Evolutionary conservation across 495 filamentous ascomycete species (phyloP), one percentile per base, ranked within the genome.

Genomic region (Aspergillus biplanus): DNA sequence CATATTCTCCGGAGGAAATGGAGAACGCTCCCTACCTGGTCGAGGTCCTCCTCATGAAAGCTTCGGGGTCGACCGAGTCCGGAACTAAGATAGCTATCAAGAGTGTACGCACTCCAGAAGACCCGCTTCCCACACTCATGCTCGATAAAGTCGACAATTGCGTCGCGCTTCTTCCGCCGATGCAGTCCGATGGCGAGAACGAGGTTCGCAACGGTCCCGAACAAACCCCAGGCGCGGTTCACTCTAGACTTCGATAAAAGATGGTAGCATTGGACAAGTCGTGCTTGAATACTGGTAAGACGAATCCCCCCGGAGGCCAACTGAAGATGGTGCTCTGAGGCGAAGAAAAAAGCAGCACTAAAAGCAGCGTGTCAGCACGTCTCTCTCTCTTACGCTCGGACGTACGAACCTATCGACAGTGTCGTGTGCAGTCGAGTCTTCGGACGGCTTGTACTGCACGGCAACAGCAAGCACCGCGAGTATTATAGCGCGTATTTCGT

Each of bases 81-180:
- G 12, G 68, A 67, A 39, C 68, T 70, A 9, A 75, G 63, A 52
- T 75, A 75, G 46, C 78, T 82, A 65, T 86, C 84, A 13, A 86
- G 64, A 31, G 78, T 78, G 62, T 82, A 84, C 0, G 75, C 80
- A 35, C 78, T 75, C 83, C 83, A 86, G 48, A 87, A 86, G 5
- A 80, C 78, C 5, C 84, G 79, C 55, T 82, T 84, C 47, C 62
- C 50, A 50, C 72, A 74, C 42, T 72, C 61, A 27, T 54, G 33
- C 27, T 59, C 59, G 52, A 74, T 70, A 2, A 34, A 31, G 32
- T 13, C 35, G n/a, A 59, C 37, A 9, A 47, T 34, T 13, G 57
- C 31, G 31, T 52, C 57, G 9, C 44, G 44, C 6, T 31, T 31
- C 8, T 47, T 31, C 7, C 49, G 33, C 1, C 57, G 11, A 48